phyloP scores from a whole-genome alignment of 768 basidiomycete species.

The Mycena indigotica region DNA sequence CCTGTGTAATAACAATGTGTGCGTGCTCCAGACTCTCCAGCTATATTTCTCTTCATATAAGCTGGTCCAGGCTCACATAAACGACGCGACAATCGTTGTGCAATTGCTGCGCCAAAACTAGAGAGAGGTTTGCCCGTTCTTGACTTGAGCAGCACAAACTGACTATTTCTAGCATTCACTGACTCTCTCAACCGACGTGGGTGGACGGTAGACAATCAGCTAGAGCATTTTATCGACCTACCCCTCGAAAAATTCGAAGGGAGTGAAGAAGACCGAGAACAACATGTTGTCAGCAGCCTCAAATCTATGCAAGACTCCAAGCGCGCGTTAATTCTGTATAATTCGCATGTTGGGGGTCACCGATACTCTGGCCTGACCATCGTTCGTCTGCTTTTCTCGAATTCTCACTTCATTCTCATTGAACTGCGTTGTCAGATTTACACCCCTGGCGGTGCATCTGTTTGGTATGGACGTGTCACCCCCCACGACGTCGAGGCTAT shows the following conservation, averaged over 20 bases:
- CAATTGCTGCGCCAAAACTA: conserved; percentile 81
- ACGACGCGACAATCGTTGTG: conserved; percentile 88
- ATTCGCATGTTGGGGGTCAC: conserved; percentile 95
- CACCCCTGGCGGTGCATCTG: conserved; percentile 78
- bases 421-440: conserved; percentile 54
- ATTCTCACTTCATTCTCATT: background rate
- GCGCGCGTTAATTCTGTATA: conserved; percentile 80
- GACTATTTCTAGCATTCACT: conserved; percentile 53
- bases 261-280: conserved; percentile 55
- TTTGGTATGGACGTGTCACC: conserved; percentile 96
- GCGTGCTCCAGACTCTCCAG: background rate
- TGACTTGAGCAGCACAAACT: conserved; percentile 12
- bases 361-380: conserved; percentile 78
- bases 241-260: conserved; percentile 66
- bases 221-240: conserved; percentile 55
- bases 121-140: conserved; percentile 59
- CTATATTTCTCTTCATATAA: background rate
- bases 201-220: conserved; percentile 75
- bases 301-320: conserved; percentile 56
- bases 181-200: conserved; percentile 64
- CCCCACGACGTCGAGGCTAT: conserved; percentile 86
- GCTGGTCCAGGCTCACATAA: conserved; percentile 80
- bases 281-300: conserved; percentile 52
- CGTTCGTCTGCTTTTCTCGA: background rate
- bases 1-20: conserved; percentile 90